phyloP scores from a whole-genome alignment of 75 land plant species.

The Larix kaempferi region DNA sequence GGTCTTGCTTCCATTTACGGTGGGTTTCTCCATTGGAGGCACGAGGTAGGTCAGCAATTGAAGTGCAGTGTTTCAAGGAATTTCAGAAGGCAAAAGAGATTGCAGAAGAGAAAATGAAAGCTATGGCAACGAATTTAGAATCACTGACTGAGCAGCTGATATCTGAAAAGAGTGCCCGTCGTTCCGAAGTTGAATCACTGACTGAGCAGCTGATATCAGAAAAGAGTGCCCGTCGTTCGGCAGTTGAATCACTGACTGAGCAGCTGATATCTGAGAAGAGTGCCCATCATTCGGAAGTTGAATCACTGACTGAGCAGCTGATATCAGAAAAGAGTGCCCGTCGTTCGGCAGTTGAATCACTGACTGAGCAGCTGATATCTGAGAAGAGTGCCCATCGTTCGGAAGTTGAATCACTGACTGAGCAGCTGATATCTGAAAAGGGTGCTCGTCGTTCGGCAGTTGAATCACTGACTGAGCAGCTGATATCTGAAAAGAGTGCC shows the following conservation, averaged over 20 bases:
- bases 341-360: too few relatives aligned
- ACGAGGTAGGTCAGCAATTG: constrained; percentile 64
- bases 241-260: constrained; percentile 40
- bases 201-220: constrained; percentile 53
- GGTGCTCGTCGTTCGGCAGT: constrained; percentile 28
- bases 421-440: constrained; percentile 58
- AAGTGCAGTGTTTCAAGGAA: constrained; percentile 39
- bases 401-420: constrained; percentile 43
- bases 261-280: constrained; percentile 62
- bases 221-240: constrained; percentile 36
- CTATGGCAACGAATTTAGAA: constrained; percentile 34
- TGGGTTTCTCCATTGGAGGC: constrained; percentile 84
- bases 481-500: constrained; percentile 50
- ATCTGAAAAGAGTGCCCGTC: too few relatives aligned
- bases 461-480: constrained; percentile 48
- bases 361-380: constrained; percentile 47
- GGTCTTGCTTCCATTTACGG: constrained; percentile 93
- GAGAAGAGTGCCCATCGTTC: constrained; percentile 49
- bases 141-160: constrained; percentile 29
- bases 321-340: constrained; percentile 45
- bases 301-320: constrained; percentile 51
- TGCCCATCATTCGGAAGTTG: too few relatives aligned
- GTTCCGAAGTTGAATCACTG: too few relatives aligned
- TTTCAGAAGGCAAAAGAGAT: constrained; percentile 61
- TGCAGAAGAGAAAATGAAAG: constrained; percentile 64